Evolutionary conservation across 1,284 basidiomycete genomes (phyloP).

Genomic region (Ganoderma sinense): DNA sequence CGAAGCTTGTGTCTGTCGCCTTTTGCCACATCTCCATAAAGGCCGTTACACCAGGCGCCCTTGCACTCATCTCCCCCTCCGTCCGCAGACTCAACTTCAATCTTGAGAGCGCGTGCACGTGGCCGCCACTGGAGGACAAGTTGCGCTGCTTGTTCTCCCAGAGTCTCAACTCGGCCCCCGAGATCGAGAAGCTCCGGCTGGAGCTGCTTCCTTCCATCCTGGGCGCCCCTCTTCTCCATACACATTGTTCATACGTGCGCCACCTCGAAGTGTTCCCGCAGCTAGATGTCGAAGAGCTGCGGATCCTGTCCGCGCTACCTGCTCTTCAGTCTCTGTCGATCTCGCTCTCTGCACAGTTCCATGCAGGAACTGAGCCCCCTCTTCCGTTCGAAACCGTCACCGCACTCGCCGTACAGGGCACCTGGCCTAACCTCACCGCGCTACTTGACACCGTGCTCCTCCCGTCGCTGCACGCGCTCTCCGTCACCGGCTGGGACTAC

Average conservation of each 20-base stretch:
- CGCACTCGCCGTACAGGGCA: not conserved
- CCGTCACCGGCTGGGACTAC: not conserved
- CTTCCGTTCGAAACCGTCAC: not conserved
- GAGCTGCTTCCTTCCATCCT: not conserved
- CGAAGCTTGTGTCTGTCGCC: not conserved
- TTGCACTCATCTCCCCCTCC: slow-evolving; percentile 7
- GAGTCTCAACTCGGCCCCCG: not conserved
- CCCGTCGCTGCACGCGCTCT: not conserved
- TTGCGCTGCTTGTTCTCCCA: not conserved
- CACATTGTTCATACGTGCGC: not conserved
- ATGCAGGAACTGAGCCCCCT: not conserved
- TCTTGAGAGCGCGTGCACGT: not conserved
- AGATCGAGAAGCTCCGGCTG: not conserved
- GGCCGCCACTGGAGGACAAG: not conserved
- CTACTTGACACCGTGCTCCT: slow-evolving; percentile 2
- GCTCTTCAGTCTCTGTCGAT: not conserved
- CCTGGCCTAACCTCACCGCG: not conserved
- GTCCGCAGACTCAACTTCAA: not conserved
- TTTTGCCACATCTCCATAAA: not conserved
- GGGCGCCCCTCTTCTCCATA: not conserved
- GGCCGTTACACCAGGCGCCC: not conserved
- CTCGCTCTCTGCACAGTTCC: not conserved
- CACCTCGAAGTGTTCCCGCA: not conserved
- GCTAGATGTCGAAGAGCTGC: not conserved
- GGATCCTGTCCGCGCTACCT: not conserved